A percentile compares a stretch with the other conserved stretches of the same genome.
These are phyloP conservation scores for Sugiyamaella boreocaroliniensis DNA, from an alignment of 805 yeast genomes.

Conservation along the genomic window DNA sequence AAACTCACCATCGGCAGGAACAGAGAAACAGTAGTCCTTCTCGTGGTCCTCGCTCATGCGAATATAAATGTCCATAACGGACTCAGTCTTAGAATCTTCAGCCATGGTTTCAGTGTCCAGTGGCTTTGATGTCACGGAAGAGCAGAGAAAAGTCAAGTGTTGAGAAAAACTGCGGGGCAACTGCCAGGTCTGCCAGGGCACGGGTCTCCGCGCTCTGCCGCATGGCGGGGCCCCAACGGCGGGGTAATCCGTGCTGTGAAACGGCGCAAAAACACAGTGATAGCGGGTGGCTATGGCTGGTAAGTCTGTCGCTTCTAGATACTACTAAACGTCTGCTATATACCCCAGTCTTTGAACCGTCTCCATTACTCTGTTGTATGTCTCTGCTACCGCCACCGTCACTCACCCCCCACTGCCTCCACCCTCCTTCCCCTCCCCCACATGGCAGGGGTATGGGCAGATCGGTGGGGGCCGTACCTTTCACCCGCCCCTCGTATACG, in stretches of 20 bases:
- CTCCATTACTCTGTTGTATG: no score
- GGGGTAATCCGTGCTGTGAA: neutral
- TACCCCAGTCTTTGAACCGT: no score
- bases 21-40: conserved; percentile 82
- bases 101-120: neutral
- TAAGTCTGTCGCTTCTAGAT: no score
- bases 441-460: no score
- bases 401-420: no score
- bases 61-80: conserved; percentile 44
- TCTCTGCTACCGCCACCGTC: no score
- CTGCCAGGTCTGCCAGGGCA: neutral
- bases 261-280: no score
- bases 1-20: conserved; percentile 37
- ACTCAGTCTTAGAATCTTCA: conserved; percentile 8
- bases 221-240: neutral
- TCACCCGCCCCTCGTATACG: no score
- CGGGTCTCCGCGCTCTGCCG: neutral
- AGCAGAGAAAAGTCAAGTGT: neutral
- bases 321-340: no score
- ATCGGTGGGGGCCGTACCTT: no score
- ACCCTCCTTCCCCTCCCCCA: no score
- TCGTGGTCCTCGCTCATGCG: conserved; percentile 82
- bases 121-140: neutral
- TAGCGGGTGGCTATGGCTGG: no score
- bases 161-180: neutral